Conservation (phyloP, 2,329 filamentous ascomycete genomes). For the Aspergillus tubingensis region DNA sequence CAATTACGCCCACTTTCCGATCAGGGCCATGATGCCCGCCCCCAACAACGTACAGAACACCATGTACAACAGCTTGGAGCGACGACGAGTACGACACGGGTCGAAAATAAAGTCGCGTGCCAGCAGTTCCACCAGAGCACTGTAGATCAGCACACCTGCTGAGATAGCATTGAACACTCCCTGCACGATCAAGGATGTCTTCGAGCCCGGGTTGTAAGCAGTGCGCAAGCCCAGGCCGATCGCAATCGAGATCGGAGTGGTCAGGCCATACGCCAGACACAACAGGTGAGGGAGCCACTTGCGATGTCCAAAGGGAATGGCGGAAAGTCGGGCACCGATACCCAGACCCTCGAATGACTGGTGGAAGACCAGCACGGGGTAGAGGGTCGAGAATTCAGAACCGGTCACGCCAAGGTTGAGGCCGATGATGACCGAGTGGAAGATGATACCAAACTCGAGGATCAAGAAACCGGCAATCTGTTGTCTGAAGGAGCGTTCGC, state of each 20-base stretch:
- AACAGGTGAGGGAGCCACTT: not conserved
- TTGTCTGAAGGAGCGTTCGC: slow-evolving; percentile 35
- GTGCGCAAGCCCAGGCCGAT: slow-evolving; percentile 1
- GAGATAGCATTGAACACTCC: slow-evolving; percentile 4
- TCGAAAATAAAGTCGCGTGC: slow-evolving; percentile 6
- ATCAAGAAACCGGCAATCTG: slow-evolving; percentile 46
- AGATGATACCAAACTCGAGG: slow-evolving; percentile 64
- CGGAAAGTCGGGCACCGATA: slow-evolving; percentile 61
- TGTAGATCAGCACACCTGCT: slow-evolving; percentile 1
- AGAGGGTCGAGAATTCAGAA: slow-evolving; percentile 58
- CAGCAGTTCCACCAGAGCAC: slow-evolving; percentile 3
- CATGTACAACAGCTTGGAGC: slow-evolving; percentile 45
- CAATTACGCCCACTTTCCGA: slow-evolving; percentile 53
- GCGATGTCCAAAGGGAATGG: slow-evolving; percentile 51
- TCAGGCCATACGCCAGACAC: slow-evolving; percentile 2
- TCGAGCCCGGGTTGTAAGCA: slow-evolving; percentile 1
- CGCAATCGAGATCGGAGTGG: slow-evolving; percentile 4
- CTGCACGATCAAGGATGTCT: slow-evolving; percentile 3
- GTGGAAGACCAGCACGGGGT: slow-evolving; percentile 64
- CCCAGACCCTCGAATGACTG: slow-evolving; percentile 65
- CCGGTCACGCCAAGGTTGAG: slow-evolving; percentile 62
- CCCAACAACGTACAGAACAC: slow-evolving; percentile 44
- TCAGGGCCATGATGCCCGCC: slow-evolving; percentile 50
- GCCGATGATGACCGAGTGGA: slow-evolving; percentile 66
- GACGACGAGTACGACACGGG: slow-evolving; percentile 1